Evolutionary conservation across 1,284 basidiomycete species (phyloP).

Genomic region (Cutaneotrichosporon daszewskae): DNA sequence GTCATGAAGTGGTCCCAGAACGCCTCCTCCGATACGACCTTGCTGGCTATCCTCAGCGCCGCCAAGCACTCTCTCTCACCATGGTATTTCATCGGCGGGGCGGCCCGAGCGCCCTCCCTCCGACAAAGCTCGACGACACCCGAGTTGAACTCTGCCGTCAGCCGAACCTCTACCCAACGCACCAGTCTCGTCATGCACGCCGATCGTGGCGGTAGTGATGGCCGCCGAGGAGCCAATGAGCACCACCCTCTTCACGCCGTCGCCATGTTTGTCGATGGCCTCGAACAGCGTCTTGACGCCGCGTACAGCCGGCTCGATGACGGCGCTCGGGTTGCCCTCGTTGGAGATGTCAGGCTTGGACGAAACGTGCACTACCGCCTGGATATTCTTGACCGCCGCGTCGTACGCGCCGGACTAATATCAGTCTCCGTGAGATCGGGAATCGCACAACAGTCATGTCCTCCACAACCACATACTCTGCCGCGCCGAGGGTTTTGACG

Average conservation of each 20-base stretch:
- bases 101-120: neutral
- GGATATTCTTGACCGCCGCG: constrained; percentile 60
- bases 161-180: neutral
- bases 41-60: constrained; percentile 5
- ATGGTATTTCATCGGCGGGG: neutral
- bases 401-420: constrained; percentile 59
- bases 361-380: constrained; percentile 50
- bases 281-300: neutral
- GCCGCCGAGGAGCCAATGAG: neutral
- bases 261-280: neutral
- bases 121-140: neutral
- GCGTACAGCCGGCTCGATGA: constrained; percentile 5
- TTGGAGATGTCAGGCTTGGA: constrained; percentile 5
- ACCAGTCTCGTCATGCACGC: neutral
- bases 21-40: constrained; percentile 25
- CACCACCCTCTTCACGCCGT: neutral
- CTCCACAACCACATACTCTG: neutral
- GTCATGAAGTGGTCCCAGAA: constrained; percentile 24
- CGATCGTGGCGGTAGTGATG: neutral
- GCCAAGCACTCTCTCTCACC: neutral
- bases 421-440: no score
- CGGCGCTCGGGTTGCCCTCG: neutral
- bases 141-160: constrained; percentile 8
- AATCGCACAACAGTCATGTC: neutral
- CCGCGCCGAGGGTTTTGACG: constrained; percentile 42